Base-by-base conservation (phyloP, 2,329 filamentous ascomycete species). In the Sporothrix sp. region DNA sequence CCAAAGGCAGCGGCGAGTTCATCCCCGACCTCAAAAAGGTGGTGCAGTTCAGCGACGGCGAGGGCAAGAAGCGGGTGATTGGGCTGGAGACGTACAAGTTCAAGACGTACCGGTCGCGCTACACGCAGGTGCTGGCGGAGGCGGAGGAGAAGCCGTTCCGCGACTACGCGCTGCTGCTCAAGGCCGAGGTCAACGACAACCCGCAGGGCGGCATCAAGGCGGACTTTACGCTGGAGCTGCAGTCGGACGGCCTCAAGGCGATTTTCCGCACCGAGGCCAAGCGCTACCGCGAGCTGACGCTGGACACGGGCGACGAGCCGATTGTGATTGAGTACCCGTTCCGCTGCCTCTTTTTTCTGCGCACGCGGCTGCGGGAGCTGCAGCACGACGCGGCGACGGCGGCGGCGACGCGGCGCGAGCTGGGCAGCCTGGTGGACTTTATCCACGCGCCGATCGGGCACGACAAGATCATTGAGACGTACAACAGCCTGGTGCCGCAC, bases 1-100 rank as follows among this genome's bases (percentile, higher is more conserved):
- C n/a, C n/a, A n/a, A n/a, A n/a, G n/a, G n/a, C n/a, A n/a, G n/a
- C n/a, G 39, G 14, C n/a, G 36, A 42, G 14, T 42, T 50, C 38
- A 43, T 35, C 38, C 38, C 48, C 2, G 38, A 50, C 28, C 48
- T 50, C 18, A 50, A 50, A 28, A 50, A 50, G n/a, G 48, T 50
- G 13, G 48, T 50, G 20, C 48, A 50, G 21, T 43, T 42, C 38
- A 42, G 48, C 30, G 48, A 50, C 30, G 30, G 18, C 4, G 32
- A 50, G 38, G 48, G 48, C 28, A 43, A 42, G 28, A 42, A 43
- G 38, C 48, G 21, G 14, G 48, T 50, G 9, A 43, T 50, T 13
- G 39, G 48, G 3, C 48, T 43, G 9, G 48, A 50, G 28, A 43
- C 27, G 32, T 50, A 50, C 48, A 42, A 42, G 38, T 35, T 43